phyloP scores from a whole-genome alignment of 495 filamentous ascomycete genomes.

The Aspergillus ellipticus region DNA sequence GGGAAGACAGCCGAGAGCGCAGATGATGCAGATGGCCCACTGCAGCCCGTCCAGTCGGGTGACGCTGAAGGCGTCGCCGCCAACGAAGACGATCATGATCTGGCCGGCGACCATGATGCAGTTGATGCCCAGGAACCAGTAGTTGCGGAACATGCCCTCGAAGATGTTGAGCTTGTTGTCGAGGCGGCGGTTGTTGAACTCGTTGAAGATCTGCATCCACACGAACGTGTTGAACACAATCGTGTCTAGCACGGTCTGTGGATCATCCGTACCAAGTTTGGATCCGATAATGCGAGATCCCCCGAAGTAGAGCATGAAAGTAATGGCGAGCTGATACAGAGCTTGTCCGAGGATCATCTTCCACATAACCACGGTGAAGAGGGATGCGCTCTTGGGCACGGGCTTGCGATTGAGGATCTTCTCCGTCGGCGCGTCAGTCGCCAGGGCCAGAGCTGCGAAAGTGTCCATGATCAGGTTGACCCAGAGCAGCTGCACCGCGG shows the following conservation, averaged over 20 bases:
- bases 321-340: conserved; percentile 74
- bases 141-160: conserved; percentile 72
- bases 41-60: conserved; percentile 61
- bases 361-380: conserved; percentile 88
- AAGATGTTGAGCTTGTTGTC: conserved; percentile 91
- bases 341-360: conserved; percentile 92
- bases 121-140: conserved; percentile 82
- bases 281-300: conserved; percentile 55
- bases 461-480: conserved; percentile 95
- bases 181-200: conserved; percentile 87
- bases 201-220: conserved; percentile 97
- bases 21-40: conserved; percentile 73
- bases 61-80: conserved; percentile 69
- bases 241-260: conserved; percentile 54
- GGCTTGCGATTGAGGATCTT: conserved; percentile 79
- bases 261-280: conserved; percentile 37
- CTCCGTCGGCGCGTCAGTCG: conserved; percentile 77
- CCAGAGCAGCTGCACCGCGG: conserved; percentile 84
- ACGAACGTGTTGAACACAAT: conserved; percentile 93
- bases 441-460: conserved; percentile 80
- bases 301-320: conserved; percentile 75
- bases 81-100: conserved; percentile 76
- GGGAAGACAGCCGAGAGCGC: conserved; percentile 68
- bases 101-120: conserved; percentile 74
- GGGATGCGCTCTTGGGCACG: conserved; percentile 69